Evolutionary conservation across 768 basidiomycete genomes (phyloP).

Genomic region (Gautieria morchelliformis): DNA sequence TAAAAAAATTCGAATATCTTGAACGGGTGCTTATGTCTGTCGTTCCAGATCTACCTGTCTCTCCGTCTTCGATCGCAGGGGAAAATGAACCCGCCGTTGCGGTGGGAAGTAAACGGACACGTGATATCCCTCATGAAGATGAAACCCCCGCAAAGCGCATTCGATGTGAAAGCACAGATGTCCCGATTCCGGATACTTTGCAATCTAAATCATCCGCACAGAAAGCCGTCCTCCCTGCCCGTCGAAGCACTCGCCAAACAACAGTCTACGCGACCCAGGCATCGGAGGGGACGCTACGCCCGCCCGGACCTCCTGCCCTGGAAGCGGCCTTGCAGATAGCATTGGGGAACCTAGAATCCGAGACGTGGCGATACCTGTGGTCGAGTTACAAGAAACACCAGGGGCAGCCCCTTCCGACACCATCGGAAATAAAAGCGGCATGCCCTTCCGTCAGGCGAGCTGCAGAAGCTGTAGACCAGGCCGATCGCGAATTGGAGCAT

Average conservation of each 20-base stretch:
- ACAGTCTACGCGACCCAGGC: not conserved
- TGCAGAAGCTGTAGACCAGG: not conserved
- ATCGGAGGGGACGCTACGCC: slow-evolving; percentile 4
- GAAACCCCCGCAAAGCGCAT: too few species aligned
- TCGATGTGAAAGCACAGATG: too few species aligned
- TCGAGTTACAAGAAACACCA: not conserved
- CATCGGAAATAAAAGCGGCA: not conserved
- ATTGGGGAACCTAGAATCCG: slow-evolving; percentile 3
- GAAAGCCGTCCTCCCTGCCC: not conserved
- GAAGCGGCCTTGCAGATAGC: slow-evolving; percentile 6
- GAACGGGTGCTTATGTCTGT: too few species aligned
- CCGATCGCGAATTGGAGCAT: not conserved
- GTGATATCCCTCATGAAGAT: too few species aligned
- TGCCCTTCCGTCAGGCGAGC: not conserved
- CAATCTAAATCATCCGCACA: too few species aligned
- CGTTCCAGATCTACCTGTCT: too few species aligned
- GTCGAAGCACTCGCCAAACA: slow-evolving; percentile 2
- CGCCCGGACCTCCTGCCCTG: slow-evolving; percentile 2
- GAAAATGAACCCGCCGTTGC: too few species aligned
- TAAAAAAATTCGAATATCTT: too few species aligned
- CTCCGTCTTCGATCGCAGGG: too few species aligned
- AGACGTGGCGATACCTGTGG: slow-evolving; percentile 1
- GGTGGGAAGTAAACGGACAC: too few species aligned
- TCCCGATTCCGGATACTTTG: too few species aligned
- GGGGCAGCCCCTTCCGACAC: not conserved